Conservation (phyloP, 2,329 filamentous ascomycete species). For the Ilyonectria robusta region DNA sequence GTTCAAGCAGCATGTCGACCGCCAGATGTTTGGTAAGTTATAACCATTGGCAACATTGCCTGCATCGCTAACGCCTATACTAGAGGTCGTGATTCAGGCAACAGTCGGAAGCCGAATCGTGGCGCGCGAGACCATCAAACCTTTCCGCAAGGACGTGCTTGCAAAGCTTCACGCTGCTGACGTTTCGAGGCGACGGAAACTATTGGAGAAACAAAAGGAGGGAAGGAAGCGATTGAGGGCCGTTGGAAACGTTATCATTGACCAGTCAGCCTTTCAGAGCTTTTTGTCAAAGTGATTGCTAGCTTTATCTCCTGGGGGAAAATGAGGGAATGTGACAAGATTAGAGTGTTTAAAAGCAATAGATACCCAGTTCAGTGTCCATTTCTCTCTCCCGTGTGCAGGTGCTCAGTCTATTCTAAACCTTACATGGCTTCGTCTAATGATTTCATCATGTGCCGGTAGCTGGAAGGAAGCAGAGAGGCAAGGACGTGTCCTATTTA, state of each 20-base stretch:
- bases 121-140: constrained; percentile 94
- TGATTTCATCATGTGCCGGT: not conserved
- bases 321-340: not conserved
- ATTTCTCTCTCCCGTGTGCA: not conserved
- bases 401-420: not conserved
- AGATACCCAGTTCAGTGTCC: constrained; percentile 29
- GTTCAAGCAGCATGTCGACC: constrained; percentile 96
- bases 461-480: not conserved
- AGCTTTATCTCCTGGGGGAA: not conserved
- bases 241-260: constrained; percentile 94
- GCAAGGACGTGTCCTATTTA: constrained; percentile 3
- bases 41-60: not conserved
- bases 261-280: constrained; percentile 94
- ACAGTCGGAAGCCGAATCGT: constrained; percentile 86
- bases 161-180: constrained; percentile 95
- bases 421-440: too few relatives aligned
- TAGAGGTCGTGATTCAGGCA: constrained; percentile 93
- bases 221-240: constrained; percentile 89
- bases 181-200: constrained; percentile 83
- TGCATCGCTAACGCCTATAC: constrained; percentile 13
- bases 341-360: constrained; percentile 14
- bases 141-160: constrained; percentile 95
- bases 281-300: constrained; percentile 83
- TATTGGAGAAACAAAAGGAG: constrained; percentile 97
- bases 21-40: constrained; percentile 85